Evolutionary conservation across 768 basidiomycete genomes (phyloP), one percentile per base, ranked within the genome.

Genomic region (Coprinellus aureogranulatus): DNA sequence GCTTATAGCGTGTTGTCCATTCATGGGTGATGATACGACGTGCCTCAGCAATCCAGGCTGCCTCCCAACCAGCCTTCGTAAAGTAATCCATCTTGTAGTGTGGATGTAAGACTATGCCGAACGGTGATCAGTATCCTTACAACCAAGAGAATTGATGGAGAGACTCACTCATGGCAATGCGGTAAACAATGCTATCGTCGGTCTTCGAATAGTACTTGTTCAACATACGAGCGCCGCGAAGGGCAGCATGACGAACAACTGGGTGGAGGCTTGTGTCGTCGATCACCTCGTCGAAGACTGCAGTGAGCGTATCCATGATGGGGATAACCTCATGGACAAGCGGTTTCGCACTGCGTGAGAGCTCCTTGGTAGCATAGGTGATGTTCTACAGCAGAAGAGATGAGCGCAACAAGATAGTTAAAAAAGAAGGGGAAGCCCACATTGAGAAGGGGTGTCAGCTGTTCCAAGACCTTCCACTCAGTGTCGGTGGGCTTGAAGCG

Each of bases 221-320:
- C 5, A 75, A 55, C 1, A 67, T 69, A 20, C 61, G 55, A 52
- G 72, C 71, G 12, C 62, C 68, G 16, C 56, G 57, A 1, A 70
- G 37, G 0, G 73, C 67, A 1, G 65, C 67, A 74, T 65, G 26
- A 64, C 25, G 1, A 48, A 37, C 11, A 34, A 48, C 28, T 53
- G 64, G n/a, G 23, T 67, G 31, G 65, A 44, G 39, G 51, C 76
- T 70, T 70, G 75, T 74, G 5, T 69, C 73, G 12, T 73, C 75
- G n/a, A 77, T 76, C 4, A 76, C 70, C 0, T 46, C 62, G 0
- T 68, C 63, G 2, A 77, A 59, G 55, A 55, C 66, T 0, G 70
- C 68, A 0, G 57, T 68, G 14, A 44, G 53, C 1, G 59, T 11
- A 1, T 68, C 76, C 60, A 77, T 77, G 54, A 59, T 72, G 0